Conservation (phyloP, 192 early-diverging fungal species). For the Mortierella hygrophila region DNA sequence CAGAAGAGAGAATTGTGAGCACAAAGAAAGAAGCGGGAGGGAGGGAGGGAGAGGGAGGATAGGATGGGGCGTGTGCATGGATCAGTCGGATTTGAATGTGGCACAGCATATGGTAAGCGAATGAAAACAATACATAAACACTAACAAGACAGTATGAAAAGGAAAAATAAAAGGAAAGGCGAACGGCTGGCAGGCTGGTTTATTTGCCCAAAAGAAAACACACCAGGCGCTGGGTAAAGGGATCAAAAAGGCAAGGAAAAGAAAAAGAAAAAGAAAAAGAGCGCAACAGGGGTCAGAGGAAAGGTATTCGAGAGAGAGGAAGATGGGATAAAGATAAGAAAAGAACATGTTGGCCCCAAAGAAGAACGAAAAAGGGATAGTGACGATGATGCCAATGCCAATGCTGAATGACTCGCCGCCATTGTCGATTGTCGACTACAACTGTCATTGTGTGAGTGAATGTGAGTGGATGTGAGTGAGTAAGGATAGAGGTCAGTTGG, state of each 20-base stretch:
- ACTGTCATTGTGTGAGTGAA: too few species aligned
- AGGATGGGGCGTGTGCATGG: slow-evolving; percentile 5
- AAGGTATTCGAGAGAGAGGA: not conserved
- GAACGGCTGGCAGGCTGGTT: too few species aligned
- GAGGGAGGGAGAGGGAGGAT: not conserved
- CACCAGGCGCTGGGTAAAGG: slow-evolving; percentile 1
- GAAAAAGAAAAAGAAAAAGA: not conserved
- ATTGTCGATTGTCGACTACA: not conserved
- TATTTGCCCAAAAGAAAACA: not conserved
- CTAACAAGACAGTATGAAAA: too few species aligned
- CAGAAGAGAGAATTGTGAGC: not conserved
- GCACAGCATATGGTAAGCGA: slow-evolving; percentile 39
- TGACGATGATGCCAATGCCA: not conserved
- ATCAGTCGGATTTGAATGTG: not conserved
- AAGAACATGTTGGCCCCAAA: not conserved
- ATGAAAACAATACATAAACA: not conserved
- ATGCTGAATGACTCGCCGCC: not conserved
- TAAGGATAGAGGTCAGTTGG: not conserved
- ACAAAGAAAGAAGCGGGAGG: not conserved
- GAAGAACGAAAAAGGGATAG: not conserved
- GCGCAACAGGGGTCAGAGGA: not conserved
- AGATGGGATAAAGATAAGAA: not conserved
- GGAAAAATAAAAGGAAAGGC: too few species aligned
- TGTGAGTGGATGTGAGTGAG: not conserved
- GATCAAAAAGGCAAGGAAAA: not conserved